Evolutionary conservation across 257 asterid species (phyloP).

Genomic region (Perilla frutescens): DNA sequence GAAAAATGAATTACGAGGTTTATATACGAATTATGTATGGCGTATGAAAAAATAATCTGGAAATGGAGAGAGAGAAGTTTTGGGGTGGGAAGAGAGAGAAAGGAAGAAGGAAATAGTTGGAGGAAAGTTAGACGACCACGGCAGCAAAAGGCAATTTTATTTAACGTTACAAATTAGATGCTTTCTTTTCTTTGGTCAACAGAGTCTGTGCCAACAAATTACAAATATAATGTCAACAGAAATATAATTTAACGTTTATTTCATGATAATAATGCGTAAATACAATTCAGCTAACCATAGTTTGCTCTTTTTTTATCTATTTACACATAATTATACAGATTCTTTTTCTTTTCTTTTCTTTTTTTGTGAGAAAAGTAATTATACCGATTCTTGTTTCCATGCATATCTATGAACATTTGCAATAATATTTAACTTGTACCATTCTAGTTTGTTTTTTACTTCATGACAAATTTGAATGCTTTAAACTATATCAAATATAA

Average conservation of each 20-base stretch:
- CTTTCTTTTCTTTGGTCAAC: conserved; percentile 26
- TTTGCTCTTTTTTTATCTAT: too few species aligned
- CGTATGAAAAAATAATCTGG: conserved; percentile 1
- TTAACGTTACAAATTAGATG: neutral
- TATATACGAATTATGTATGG: conserved; percentile 13
- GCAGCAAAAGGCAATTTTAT: conserved; percentile 35
- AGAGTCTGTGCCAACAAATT: neutral
- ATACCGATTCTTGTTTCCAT: too few species aligned
- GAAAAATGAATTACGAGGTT: conserved; percentile 1
- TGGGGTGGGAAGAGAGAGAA: neutral
- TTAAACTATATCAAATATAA: too few species aligned
- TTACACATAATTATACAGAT: neutral
- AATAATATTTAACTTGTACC: too few species aligned
- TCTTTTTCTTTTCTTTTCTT: too few species aligned
- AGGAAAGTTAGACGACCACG: conserved; percentile 34
- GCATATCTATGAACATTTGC: too few species aligned
- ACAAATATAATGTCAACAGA: neutral
- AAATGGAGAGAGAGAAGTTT: neutral
- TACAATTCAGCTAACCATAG: neutral
- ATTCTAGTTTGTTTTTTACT: too few species aligned
- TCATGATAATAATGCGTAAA: neutral
- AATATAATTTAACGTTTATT: conserved; percentile 18
- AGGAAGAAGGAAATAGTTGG: conserved; percentile 31
- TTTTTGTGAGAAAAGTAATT: too few species aligned
- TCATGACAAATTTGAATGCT: too few species aligned